phyloP scores from a whole-genome alignment of 1,284 basidiomycete genomes.

The Earliella scabrosa region DNA sequence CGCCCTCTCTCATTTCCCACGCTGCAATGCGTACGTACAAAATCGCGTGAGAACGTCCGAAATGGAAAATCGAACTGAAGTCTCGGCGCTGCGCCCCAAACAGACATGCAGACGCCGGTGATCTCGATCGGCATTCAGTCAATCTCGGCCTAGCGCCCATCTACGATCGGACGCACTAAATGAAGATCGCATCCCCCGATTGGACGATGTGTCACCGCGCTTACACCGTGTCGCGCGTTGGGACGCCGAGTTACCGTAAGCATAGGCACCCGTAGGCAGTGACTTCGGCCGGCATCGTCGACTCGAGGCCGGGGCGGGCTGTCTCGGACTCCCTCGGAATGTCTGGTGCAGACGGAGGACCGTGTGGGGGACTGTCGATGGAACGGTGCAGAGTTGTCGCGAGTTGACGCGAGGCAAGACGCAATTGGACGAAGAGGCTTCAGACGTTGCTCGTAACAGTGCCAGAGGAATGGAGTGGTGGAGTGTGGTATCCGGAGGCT shows the following conservation, averaged over 20 bases:
- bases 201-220: conserved; percentile 4
- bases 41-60: neutral
- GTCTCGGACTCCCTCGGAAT: neutral
- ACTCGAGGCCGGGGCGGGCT: conserved; percentile 3
- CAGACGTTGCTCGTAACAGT: neutral
- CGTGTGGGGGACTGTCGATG: conserved; percentile 8
- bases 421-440: conserved; percentile 15
- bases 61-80: neutral
- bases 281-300: no score
- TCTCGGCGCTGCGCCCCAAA: conserved; percentile 1
- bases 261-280: no score
- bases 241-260: neutral
- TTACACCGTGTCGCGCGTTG: neutral
- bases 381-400: conserved; percentile 17
- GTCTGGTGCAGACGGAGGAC: neutral
- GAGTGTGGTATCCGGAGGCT: conserved; percentile 14
- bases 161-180: conserved; percentile 15
- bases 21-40: conserved; percentile 4
- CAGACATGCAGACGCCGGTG: conserved; percentile 15
- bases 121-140: conserved; percentile 23
- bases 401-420: conserved; percentile 20
- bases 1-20: neutral
- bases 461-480: conserved; percentile 17
- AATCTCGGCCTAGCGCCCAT: conserved; percentile 18
- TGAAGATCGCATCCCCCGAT: conserved; percentile 18